Conservation (phyloP, 1,139 yeast genomes). For the Hansenula sp. region DNA sequence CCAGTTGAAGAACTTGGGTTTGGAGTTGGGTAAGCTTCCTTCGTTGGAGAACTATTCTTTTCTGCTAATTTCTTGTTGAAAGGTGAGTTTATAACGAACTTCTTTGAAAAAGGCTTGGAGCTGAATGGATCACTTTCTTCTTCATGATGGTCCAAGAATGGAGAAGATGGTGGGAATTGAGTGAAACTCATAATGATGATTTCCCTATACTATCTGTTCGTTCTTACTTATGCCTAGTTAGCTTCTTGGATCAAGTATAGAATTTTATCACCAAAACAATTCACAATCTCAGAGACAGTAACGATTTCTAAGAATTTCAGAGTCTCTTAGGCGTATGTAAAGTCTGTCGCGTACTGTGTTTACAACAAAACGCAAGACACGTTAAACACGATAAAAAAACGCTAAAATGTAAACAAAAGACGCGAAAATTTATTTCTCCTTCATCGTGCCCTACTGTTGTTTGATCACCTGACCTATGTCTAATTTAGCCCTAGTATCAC, state of each 20-base stretch:
- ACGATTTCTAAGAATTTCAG: no score
- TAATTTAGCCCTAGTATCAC: no score
- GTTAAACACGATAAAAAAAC: neutral
- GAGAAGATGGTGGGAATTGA: conserved; percentile 67
- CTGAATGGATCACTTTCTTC: conserved; percentile 24
- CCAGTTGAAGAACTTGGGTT: conserved; percentile 38
- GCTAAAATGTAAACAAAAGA: neutral
- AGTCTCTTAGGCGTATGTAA: no score
- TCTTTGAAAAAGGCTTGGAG: conserved; percentile 13
- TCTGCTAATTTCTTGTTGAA: conserved; percentile 10
- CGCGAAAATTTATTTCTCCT: neutral
- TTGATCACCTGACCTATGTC: no score
- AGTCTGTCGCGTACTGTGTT: neutral
- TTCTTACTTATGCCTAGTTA: no score
- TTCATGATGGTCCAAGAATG: conserved; percentile 33
- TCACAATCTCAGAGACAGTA: no score
- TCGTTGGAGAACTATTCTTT: neutral
- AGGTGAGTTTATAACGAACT: conserved; percentile 20
- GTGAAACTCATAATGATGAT: conserved; percentile 16
- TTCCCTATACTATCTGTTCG: neutral
- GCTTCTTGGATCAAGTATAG: no score
- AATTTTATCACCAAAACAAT: no score
- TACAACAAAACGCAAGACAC: conserved; percentile 1
- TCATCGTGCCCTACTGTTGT: no score
- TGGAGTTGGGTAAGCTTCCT: conserved; percentile 34